These are phyloP conservation scores for Erythrobasidium yunnanense DNA, from an alignment of 768 basidiomycete genomes.

Conservation along the genomic window DNA sequence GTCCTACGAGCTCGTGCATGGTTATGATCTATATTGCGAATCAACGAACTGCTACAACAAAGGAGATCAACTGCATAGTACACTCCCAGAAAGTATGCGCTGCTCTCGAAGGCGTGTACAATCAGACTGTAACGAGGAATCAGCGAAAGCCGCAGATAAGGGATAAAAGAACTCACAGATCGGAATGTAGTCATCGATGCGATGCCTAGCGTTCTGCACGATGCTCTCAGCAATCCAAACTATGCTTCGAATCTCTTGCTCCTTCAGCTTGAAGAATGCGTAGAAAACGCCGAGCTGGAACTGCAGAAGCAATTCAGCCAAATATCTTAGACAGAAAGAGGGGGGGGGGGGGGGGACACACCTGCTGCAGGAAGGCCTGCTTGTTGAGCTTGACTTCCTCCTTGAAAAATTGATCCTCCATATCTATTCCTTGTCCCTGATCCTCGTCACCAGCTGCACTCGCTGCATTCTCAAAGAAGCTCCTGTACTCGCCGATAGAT, in stretches of 20 bases:
- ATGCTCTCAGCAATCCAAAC: conserved; percentile 64
- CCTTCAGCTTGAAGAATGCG: conserved; percentile 59
- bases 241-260: conserved; percentile 46
- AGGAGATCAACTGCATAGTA: too few species aligned
- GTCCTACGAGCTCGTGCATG: too few species aligned
- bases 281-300: conserved; percentile 74
- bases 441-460: conserved; percentile 45
- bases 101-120: too few species aligned
- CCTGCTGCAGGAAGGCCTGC: conserved; percentile 82
- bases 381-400: conserved; percentile 89
- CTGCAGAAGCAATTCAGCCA: too few species aligned
- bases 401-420: conserved; percentile 90
- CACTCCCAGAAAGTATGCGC: too few species aligned
- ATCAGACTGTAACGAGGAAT: too few species aligned
- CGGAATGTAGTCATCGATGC: conserved; percentile 48
- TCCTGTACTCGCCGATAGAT: conserved; percentile 72
- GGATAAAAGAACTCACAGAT: too few species aligned
- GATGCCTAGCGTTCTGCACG: conserved; percentile 86
- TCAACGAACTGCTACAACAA: too few species aligned
- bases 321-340: too few species aligned
- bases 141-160: too few species aligned
- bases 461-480: conserved; percentile 54
- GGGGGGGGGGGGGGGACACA: too few species aligned
- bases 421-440: conserved; percentile 45
- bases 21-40: too few species aligned